Evolutionary conservation across 1,284 basidiomycete genomes (phyloP), one percentile per base, ranked within the genome.

Genomic region (Sporisorium graminicola): DNA sequence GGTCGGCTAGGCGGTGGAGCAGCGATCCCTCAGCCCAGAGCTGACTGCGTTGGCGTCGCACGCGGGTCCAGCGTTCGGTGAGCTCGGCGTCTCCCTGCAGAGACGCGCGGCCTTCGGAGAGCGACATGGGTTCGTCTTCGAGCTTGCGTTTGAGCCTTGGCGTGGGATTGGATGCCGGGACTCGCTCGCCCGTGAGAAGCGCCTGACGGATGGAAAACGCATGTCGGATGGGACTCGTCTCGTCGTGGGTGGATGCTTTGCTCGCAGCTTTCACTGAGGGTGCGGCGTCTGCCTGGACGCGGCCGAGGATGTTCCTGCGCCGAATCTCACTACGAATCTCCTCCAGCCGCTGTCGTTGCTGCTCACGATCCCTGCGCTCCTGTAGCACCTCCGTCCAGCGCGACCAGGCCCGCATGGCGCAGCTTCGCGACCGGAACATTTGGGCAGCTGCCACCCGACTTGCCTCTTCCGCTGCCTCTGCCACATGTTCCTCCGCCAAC

Each of bases 11-110:
- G 18, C 56, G 55, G 12, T 66, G 51, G 13, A 78, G 67, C 16
- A 77, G 54, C 7, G 70, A 67, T 0, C 65, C 66, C 26, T 68
- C 59, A 3, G 60, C 64, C 77, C 77, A 78, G 1, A 78, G 68
- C 22, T 61, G 46, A 20, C 49, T 49, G 49, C 77, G 65, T 58
- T 69, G 55, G 6, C 58, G 61, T 12, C 59, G 58, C 1, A 59
- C 57, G 5, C 43, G 44, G 5, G 61, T 63, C 64, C 64, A 68
- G 35, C 56, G 29, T 20, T 58, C 65, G 29, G 58, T 49, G 13
- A 75, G 42, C 3, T 49, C 67, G 10, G 56, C 64, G 43, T 75
- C 67, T 9, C 33, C 54, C 3, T 27, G 49, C 1, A 22, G 57
- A 5, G 33, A 14, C 13, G 49, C n/a, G 9, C 16, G 56, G n/a